Conservation (phyloP, 306 rosid species). For the Vigna reflexopilosa region DNA sequence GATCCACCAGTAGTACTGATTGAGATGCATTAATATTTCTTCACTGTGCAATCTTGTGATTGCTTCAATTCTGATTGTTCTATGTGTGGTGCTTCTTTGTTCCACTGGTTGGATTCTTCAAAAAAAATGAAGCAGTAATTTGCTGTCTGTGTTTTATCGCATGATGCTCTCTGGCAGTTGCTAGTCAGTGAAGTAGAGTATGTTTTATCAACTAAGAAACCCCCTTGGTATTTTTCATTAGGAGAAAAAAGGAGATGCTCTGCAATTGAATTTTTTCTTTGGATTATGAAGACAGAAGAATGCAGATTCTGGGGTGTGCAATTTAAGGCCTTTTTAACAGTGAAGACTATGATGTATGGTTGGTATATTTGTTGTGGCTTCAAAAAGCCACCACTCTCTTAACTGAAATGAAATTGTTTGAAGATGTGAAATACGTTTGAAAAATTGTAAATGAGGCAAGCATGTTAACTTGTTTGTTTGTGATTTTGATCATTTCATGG, state of each 20-base stretch:
- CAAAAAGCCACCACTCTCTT: conserved; percentile 7
- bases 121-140: not conserved
- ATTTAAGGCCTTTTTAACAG: not conserved
- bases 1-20: conserved; percentile 20
- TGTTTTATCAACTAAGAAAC: not conserved
- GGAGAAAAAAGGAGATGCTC: conserved; percentile 7
- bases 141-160: not conserved
- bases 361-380: not conserved
- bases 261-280: conserved; percentile 11
- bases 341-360: conserved; percentile 26
- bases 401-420: conserved; percentile 21
- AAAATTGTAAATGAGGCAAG: conserved; percentile 12
- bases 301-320: conserved; percentile 23
- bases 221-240: not conserved
- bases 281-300: conserved; percentile 6
- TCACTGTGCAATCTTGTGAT: conserved; percentile 19
- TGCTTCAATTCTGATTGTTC: conserved; percentile 28
- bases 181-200: not conserved
- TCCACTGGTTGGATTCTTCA: conserved; percentile 37
- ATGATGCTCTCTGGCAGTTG: not conserved
- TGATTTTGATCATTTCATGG: not conserved
- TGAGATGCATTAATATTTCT: not conserved
- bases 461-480: not conserved
- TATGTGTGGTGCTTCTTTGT: conserved; percentile 28
- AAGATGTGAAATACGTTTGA: not conserved